These are phyloP conservation scores for Didymella pinodella DNA, from an alignment of 2,329 filamentous ascomycete species.

Conservation along the genomic window DNA sequence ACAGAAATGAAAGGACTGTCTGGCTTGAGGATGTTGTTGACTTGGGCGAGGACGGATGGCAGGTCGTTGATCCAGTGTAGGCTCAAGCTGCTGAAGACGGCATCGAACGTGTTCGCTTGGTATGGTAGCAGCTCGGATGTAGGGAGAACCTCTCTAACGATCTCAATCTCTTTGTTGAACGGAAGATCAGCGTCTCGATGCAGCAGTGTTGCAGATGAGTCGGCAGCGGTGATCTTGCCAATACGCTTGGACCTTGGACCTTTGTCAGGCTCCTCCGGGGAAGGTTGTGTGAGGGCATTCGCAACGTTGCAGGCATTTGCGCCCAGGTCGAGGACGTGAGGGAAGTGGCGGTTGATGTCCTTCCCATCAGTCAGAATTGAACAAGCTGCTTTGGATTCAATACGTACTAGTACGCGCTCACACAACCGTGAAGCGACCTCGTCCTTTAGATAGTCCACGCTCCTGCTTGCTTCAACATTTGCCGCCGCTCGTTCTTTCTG, in stretches of 20 bases:
- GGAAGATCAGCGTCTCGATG: constrained; percentile 78
- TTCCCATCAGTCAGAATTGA: constrained; percentile 44
- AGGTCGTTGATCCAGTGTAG: constrained; percentile 99
- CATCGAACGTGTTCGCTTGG: constrained; percentile 79
- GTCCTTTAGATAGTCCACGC: constrained; percentile 91
- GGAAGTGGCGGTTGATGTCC: constrained; percentile 92
- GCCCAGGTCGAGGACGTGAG: constrained; percentile 86
- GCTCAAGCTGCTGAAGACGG: constrained; percentile 86
- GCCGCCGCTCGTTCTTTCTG: constrained; percentile 87
- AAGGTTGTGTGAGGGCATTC: constrained; percentile 70
- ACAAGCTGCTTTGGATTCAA: background rate
- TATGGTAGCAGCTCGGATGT: constrained; percentile 80
- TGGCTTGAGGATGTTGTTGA: constrained; percentile 87
- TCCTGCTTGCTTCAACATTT: constrained; percentile 73
- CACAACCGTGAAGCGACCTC: constrained; percentile 86
- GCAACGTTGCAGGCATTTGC: constrained; percentile 97
- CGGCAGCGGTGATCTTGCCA: constrained; percentile 77
- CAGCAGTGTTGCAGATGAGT: constrained; percentile 79
- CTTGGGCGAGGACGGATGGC: constrained; percentile 80
- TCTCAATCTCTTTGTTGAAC: constrained; percentile 76
- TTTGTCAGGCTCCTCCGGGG: constrained; percentile 68
- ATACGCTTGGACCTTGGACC: constrained; percentile 76
- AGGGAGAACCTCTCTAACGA: constrained; percentile 77
- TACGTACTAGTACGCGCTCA: constrained; percentile 78
- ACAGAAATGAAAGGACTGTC: constrained; percentile 92